Percentiles rank a stretch among this genome's conserved stretches.
Conservation (phyloP, 371 early-diverging fungal species). For the Nematocida sp. region DNA sequence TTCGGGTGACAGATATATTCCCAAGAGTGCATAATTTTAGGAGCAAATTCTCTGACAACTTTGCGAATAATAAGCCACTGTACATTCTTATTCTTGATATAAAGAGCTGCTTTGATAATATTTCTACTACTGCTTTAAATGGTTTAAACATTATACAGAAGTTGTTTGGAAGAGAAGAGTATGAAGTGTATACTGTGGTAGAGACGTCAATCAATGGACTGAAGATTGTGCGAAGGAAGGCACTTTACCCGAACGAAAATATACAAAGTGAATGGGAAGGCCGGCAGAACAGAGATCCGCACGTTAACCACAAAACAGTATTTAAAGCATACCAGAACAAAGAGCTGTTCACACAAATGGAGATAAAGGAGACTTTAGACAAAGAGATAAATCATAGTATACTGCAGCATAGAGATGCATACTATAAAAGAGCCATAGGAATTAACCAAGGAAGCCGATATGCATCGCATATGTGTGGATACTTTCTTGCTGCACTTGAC, state of each 20-base stretch:
- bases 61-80: slow-evolving; percentile 1
- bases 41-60: neutral
- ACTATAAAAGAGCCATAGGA: slow-evolving; percentile 22
- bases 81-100: slow-evolving; percentile 42
- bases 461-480: slow-evolving; percentile 30
- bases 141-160: neutral
- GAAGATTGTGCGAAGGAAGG: neutral
- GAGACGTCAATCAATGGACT: neutral
- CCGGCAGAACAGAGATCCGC: neutral
- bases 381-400: neutral
- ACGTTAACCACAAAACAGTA: neutral
- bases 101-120: slow-evolving; percentile 29
- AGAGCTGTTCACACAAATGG: neutral
- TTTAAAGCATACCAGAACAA: neutral
- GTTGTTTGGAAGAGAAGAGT: neutral
- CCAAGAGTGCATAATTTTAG: neutral
- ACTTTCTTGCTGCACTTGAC: slow-evolving; percentile 20
- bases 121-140: neutral
- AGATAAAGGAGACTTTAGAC: neutral
- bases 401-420: neutral
- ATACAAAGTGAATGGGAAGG: neutral
- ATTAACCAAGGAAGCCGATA: slow-evolving; percentile 38
- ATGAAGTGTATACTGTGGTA: neutral
- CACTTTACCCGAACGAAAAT: slow-evolving; percentile 6
- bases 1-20: neutral